Evolutionary conservation across 1,139 yeast genomes (phyloP), one percentile per base, ranked within the genome.

Genomic region (Wickerhamomyces sp.): DNA sequence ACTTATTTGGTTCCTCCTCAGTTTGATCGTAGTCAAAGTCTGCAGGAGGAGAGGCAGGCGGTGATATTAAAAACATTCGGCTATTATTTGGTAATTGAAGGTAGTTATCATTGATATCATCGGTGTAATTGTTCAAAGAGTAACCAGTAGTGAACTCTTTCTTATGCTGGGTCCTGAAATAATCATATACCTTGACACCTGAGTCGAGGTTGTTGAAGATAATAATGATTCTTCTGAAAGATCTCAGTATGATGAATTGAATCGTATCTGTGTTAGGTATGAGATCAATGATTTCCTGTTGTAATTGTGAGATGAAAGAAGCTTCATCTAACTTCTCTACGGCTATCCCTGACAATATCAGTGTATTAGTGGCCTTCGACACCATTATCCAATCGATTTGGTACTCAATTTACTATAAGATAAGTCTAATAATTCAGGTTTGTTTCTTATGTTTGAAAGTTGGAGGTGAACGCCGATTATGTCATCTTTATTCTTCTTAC

Each of bases 31-130:
- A 68, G 47, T 67, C 66, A 47, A 68, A 68, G 33, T 56, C 72
- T 2, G 67, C 62, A 5, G 72, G 71, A 2, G 73, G 73, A 10
- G 73, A 68, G 7, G 66, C 61, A 14, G 73, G 73, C 9, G 73
- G 73, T 1, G 72, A 67, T 7, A 68, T 62, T 41, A 68, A 48
- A 46, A 67, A 67, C 59, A 65, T 48, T 41, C 61, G 57, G 10
- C 59, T 54, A 37, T 60, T 51, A 39, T 55, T 52, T 6, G 73
- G 73, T 10, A 67, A 54, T 44, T 60, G 42, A 23, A 68, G 50
- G 43, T 62, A 61, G 39, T 50, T 53, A 27, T 58, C 53, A 34
- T 47, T 55, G 7, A 54, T 47, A 14, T 48, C 39, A 13, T 50
- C 44, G 7, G 47, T 46, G 36, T 49, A 47, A 14, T 59, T 57